These are phyloP conservation scores for Nitzschia sp. DNA, from an alignment of 108 stramenopile genomes.

Conservation along the genomic window DNA sequence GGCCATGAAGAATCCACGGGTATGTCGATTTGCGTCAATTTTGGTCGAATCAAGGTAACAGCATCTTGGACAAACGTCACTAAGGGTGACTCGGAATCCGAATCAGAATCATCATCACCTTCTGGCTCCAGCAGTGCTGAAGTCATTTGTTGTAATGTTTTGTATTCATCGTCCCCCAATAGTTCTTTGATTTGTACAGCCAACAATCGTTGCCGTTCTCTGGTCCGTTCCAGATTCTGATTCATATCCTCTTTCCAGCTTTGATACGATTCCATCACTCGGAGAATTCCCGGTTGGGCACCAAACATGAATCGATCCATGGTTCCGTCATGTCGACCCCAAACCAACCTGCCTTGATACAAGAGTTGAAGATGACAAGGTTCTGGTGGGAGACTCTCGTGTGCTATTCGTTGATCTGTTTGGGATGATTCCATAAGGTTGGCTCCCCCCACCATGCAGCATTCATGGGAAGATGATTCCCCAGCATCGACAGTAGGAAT, in stretches of 20 bases:
- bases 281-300: conserved; percentile 61
- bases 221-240: conserved; percentile 39
- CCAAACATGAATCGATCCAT: conserved; percentile 68
- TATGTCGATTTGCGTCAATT: no score
- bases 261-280: conserved; percentile 66
- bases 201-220: conserved; percentile 49
- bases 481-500: neutral
- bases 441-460: neutral
- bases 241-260: conserved; percentile 69
- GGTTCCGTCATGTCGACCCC: conserved; percentile 53
- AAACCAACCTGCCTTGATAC: conserved; percentile 76
- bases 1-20: no score
- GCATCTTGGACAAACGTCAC: no score
- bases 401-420: conserved; percentile 23
- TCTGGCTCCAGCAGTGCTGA: no score
- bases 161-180: conserved; percentile 44
- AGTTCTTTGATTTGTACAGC: conserved; percentile 35
- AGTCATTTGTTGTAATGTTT: no score
- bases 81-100: no score
- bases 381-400: conserved; percentile 54
- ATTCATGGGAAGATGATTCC: neutral
- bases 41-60: no score
- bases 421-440: conserved; percentile 40
- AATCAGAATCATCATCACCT: no score
- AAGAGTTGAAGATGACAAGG: conserved; percentile 75